These are phyloP conservation scores for Colletotrichum sp. DNA, from an alignment of 2,329 filamentous ascomycete genomes.

Conservation along the genomic window DNA sequence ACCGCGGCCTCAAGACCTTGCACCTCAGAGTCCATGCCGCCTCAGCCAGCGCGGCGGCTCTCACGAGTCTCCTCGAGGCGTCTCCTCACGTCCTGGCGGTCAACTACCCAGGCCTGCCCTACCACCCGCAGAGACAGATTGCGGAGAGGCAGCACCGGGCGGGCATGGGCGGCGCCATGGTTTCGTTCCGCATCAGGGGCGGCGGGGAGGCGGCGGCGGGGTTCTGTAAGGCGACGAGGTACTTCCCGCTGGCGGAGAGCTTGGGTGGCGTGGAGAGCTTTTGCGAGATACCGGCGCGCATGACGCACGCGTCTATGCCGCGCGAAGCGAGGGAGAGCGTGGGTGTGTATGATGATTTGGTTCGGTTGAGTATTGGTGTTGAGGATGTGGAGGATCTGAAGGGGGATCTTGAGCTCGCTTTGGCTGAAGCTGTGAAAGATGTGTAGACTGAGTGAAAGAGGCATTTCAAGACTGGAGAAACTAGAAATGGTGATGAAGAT, in stretches of 20 bases:
- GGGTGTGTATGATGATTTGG: background rate
- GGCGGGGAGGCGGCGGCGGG: rapidly evolving
- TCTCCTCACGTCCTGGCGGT: background rate
- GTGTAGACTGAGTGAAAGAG: background rate
- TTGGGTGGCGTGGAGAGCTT: background rate
- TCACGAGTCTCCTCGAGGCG: background rate
- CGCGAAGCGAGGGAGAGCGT: background rate
- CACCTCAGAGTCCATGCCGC: background rate
- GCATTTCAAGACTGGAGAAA: background rate
- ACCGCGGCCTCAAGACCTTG: background rate
- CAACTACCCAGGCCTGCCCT: background rate
- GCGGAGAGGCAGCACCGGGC: background rate
- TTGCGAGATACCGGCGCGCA: background rate
- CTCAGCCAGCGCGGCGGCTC: background rate
- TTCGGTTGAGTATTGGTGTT: background rate
- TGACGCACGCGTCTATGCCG: background rate
- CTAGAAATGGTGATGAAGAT: background rate
- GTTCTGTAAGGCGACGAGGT: background rate
- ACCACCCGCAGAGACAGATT: background rate
- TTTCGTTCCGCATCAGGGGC: background rate
- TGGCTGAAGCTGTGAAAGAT: background rate
- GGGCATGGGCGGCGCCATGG: background rate
- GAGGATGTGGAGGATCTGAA: background rate
- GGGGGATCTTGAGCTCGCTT: background rate
- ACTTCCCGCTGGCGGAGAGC: background rate